Percentiles rank a stretch among this genome's conserved stretches.
Conservation (phyloP, 345 rosid genomes). For the Dipteronia sinensis region DNA sequence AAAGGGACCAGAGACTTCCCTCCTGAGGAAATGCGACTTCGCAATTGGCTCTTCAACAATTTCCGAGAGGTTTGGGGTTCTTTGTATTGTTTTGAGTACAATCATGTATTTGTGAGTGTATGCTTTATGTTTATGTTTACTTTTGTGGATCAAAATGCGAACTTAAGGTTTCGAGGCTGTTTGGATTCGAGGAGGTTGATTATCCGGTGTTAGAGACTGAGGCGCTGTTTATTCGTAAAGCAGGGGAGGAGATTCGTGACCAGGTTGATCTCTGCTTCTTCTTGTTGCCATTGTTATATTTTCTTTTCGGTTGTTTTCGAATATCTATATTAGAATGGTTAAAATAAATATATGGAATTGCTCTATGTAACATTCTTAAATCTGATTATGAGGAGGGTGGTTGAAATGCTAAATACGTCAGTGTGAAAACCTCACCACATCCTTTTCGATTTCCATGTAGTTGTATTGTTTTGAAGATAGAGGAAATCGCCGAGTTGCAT, state of each 20-base stretch:
- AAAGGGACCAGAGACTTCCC: slow-evolving; percentile 95
- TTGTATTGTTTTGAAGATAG: slow-evolving; percentile 93
- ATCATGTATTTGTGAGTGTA: neutral
- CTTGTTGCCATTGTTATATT: neutral
- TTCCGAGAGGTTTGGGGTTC: slow-evolving; percentile 65
- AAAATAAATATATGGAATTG: neutral
- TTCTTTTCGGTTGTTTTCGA: neutral
- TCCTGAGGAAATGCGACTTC: slow-evolving; percentile 92
- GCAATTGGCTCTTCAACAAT: slow-evolving; percentile 85
- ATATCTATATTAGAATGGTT: neutral
- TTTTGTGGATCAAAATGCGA: slow-evolving; percentile 14
- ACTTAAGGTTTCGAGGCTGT: slow-evolving; percentile 40
- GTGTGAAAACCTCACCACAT: neutral
- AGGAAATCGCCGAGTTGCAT: slow-evolving; percentile 93
- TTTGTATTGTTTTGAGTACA: neutral
- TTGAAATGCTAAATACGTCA: neutral
- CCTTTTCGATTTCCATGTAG: slow-evolving; percentile 39
- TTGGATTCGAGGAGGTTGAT: slow-evolving; percentile 91
- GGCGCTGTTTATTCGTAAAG: slow-evolving; percentile 82
- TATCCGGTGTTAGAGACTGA: slow-evolving; percentile 87
- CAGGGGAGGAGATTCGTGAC: slow-evolving; percentile 94
- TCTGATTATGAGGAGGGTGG: neutral
- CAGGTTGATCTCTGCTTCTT: slow-evolving; percentile 47
- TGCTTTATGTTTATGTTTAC: neutral
- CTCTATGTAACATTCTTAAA: neutral